phyloP scores from a whole-genome alignment of 208 protist genomes.

The Acanthamoeba sp. region DNA sequence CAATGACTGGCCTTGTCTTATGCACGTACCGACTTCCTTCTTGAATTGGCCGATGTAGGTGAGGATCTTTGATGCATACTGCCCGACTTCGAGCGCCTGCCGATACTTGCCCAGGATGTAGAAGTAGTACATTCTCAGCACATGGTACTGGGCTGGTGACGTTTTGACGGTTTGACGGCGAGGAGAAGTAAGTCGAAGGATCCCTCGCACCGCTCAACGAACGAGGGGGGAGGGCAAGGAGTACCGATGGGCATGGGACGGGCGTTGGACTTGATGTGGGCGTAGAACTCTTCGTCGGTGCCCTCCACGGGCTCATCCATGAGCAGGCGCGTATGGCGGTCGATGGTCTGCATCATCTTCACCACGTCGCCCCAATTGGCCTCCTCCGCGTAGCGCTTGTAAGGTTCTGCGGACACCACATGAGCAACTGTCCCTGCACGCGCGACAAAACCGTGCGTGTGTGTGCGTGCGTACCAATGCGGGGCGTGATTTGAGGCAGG shows the following conservation, averaged over 20 bases:
- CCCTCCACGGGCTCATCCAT: conserved; percentile 15
- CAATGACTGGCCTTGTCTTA: background rate
- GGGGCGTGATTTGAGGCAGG: background rate
- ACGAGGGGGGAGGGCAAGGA: no score
- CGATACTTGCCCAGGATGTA: conserved; percentile 40
- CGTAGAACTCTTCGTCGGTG: background rate
- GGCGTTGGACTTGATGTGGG: background rate
- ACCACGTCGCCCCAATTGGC: conserved; percentile 11
- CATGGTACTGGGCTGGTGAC: no score
- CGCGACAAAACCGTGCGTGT: background rate
- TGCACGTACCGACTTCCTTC: conserved; percentile 44
- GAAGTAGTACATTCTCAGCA: no score
- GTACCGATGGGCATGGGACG: conserved; percentile 12
- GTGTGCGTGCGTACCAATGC: no score
- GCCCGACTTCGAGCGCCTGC: background rate
- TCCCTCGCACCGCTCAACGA: no score
- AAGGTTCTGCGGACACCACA: background rate
- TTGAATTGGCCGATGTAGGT: conserved; percentile 20
- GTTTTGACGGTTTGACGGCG: no score
- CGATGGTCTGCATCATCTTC: conserved; percentile 11
- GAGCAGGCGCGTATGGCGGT: background rate
- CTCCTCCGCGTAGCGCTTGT: background rate
- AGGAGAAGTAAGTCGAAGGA: no score
- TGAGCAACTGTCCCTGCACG: background rate
- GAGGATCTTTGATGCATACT: background rate